Conservation (phyloP, 768 basidiomycete species). For the Hericium coralloides region DNA sequence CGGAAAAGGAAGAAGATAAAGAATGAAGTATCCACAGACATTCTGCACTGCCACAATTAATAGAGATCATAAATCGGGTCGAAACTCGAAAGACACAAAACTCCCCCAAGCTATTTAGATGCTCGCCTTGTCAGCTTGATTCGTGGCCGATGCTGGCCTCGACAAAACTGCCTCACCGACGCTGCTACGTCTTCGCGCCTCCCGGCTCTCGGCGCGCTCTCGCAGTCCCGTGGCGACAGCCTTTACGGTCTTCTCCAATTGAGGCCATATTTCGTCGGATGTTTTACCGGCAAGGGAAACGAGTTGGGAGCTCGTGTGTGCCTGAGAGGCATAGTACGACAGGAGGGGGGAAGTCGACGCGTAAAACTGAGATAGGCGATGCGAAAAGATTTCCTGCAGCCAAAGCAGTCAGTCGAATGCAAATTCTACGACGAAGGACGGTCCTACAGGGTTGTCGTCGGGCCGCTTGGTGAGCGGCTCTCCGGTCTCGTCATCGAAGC, state of each 20-base stretch:
- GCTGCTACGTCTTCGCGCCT: constrained; percentile 37
- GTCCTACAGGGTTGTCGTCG: constrained; percentile 79
- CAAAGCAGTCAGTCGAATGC: background rate
- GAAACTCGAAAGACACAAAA: too few relatives aligned
- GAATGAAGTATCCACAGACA: background rate
- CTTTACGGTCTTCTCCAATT: constrained; percentile 55
- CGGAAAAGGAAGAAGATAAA: background rate
- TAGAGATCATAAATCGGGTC: background rate
- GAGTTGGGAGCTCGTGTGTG: constrained; percentile 34
- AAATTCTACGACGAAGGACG: background rate
- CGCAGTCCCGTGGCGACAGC: constrained; percentile 49
- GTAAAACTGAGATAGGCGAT: constrained; percentile 71
- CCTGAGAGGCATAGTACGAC: constrained; percentile 46
- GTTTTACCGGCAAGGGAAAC: constrained; percentile 62
- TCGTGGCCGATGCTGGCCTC: constrained; percentile 11
- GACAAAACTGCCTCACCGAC: constrained; percentile 45
- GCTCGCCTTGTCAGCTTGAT: too few relatives aligned
- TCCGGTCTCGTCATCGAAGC: constrained; percentile 79
- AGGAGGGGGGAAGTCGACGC: constrained; percentile 75
- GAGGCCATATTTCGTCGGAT: constrained; percentile 87
- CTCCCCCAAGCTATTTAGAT: too few relatives aligned
- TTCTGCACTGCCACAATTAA: background rate
- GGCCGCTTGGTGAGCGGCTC: constrained; percentile 82
- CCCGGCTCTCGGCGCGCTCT: constrained; percentile 29
- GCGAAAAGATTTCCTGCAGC: constrained; percentile 65